Conservation (phyloP, 345 rosid species). For the Zanthoxylum bungeanum region DNA sequence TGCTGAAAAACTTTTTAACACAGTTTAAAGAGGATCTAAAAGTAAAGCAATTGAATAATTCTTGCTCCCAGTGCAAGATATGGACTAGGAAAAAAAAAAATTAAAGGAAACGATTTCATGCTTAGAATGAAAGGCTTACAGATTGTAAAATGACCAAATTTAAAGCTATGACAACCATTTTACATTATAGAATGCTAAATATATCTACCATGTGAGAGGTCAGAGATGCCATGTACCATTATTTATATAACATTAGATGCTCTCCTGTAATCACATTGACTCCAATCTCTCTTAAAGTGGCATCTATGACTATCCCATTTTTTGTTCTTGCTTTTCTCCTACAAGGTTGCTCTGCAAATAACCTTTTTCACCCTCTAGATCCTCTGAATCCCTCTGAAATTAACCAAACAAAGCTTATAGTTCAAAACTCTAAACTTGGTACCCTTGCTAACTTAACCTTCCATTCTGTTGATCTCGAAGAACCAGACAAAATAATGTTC, state of each 20-base stretch:
- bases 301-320: slow-evolving; percentile 33
- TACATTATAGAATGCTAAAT: background rate
- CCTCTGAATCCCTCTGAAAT: slow-evolving; percentile 58
- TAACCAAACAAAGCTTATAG: slow-evolving; percentile 40
- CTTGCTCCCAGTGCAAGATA: slow-evolving; percentile 32
- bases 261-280: slow-evolving; percentile 8
- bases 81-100: background rate
- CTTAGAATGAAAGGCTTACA: slow-evolving; percentile 12
- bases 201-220: background rate
- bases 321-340: slow-evolving; percentile 31
- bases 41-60: slow-evolving; percentile 16
- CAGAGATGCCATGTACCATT: background rate
- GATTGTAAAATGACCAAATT: background rate
- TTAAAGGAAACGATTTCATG: background rate
- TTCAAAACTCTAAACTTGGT: slow-evolving; percentile 37
- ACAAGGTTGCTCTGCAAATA: slow-evolving; percentile 18
- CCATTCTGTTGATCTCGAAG: slow-evolving; percentile 68
- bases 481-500: slow-evolving; percentile 66
- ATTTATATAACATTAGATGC: background rate
- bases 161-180: background rate
- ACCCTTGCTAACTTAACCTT: slow-evolving; percentile 45
- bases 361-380: slow-evolving; percentile 63
- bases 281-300: slow-evolving; percentile 15
- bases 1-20: background rate
- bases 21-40: background rate